These are phyloP conservation scores for Yarrowia divulgata DNA, from an alignment of 805 yeast genomes.

Conservation along the genomic window DNA sequence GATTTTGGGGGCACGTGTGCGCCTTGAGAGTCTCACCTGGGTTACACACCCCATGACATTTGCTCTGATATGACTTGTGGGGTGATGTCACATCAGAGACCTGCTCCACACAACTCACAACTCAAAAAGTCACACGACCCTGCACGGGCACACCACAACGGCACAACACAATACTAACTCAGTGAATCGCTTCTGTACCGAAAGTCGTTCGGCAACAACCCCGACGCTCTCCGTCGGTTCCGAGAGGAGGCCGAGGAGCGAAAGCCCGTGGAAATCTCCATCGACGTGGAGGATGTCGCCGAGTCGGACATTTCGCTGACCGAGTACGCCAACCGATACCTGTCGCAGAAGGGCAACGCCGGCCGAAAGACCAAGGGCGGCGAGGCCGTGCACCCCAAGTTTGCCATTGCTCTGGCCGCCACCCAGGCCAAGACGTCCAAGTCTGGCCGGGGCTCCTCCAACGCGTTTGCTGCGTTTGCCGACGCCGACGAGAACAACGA, in stretches of 20 bases:
- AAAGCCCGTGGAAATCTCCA: constrained; percentile 35
- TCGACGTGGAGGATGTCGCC: constrained; percentile 41
- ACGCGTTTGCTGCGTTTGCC: constrained; percentile 39
- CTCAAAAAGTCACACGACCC: constrained; percentile 24
- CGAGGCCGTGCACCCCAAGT: constrained; percentile 40
- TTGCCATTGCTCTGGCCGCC: constrained; percentile 41
- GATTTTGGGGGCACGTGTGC: neutral
- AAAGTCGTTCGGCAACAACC: constrained; percentile 37
- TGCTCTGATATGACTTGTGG: neutral
- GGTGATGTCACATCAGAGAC: neutral
- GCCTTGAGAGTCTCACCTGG: neutral
- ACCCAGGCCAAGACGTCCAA: constrained; percentile 39
- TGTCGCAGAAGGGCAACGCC: constrained; percentile 29
- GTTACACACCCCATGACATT: neutral
- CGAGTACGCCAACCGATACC: constrained; percentile 41
- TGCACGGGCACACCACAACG: neutral
- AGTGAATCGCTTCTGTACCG: constrained; percentile 35
- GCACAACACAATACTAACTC: constrained; percentile 5
- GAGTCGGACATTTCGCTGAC: constrained; percentile 40
- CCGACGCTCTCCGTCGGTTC: constrained; percentile 34
- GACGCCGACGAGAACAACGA: constrained; percentile 36
- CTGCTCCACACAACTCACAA: constrained; percentile 4
- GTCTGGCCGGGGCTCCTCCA: constrained; percentile 27
- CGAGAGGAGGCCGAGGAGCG: constrained; percentile 40
- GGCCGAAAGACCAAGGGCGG: constrained; percentile 30